Base-by-base conservation (phyloP, 352 stramenopile genomes). In the Phytopythium oedochilum region DNA sequence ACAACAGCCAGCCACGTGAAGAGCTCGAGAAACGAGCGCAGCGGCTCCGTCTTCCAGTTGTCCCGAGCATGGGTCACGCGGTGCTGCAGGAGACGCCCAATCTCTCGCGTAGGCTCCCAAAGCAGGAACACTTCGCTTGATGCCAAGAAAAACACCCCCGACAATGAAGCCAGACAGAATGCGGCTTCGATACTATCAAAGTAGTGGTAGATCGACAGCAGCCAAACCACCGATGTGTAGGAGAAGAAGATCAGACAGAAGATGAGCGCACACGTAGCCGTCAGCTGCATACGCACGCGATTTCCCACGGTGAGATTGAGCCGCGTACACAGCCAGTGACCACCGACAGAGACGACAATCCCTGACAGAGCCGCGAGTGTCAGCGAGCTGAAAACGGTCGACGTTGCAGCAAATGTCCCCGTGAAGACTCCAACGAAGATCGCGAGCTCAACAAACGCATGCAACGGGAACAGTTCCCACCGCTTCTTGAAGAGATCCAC, bases 1-100 rank as follows among this genome's bases (percentile, higher is more conserved):
- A 90, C 83, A 47, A 94, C 78, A 8, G 75, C 71, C 48, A 94
- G 74, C 82, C 85, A 92, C 32, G 83, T 90, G 53, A 92, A 92
- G 14, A 89, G 39, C 59, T 94, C 85, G 31, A 94, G 60, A 38
- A 94, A 94, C 0, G 85, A 92, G 31, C 85, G 72, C 38, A 94
- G 61, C 6, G 83, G 82, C 48, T 94, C 85, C 14, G 66, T 50
- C 26, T 76, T 61, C 85, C 85, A 94, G 51, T 94, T 94, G 31
- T 81, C 68, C 42, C 74, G 79, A 7, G 81, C 79, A n/a, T 90
- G 74, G 11, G 78, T 90, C 42, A 94, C 82, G 15, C 85, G 75
- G 25, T 75, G 67, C 36, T 94, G 85, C 10, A 94, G 60, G n/a
- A 94, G 71, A 31, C 80, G 63, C 1, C 85, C 85, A 10, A 88